phyloP scores from a whole-genome alignment of 2,329 filamentous ascomycete genomes.

The Chalaropsis ovoidea region DNA sequence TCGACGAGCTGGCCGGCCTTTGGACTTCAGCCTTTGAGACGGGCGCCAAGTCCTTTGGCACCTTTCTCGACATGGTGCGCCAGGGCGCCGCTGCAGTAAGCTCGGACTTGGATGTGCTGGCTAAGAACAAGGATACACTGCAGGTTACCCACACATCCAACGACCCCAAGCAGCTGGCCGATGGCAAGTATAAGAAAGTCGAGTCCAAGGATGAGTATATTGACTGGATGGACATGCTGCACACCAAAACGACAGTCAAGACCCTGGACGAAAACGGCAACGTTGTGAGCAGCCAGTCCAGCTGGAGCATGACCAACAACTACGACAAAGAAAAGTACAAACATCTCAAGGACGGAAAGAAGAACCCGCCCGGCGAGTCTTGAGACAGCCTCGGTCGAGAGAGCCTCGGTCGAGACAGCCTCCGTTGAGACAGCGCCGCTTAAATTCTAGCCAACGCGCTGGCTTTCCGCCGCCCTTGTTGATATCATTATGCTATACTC shows the following conservation, averaged over 20 bases:
- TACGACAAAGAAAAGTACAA: constrained; percentile 26
- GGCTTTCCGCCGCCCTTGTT: not conserved
- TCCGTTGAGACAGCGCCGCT: too few relatives aligned
- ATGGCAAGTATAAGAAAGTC: constrained; percentile 32
- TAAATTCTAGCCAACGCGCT: not conserved
- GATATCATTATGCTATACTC: not conserved
- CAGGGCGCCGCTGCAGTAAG: constrained; percentile 28
- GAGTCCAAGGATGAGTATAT: constrained; percentile 36
- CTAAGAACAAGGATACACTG: constrained; percentile 12
- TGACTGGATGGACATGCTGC: constrained; percentile 37
- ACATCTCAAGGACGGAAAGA: constrained; percentile 15
- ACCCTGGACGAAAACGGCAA: constrained; percentile 37
- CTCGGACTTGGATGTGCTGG: constrained; percentile 21
- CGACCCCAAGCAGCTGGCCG: constrained; percentile 10
- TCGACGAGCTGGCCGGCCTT: constrained; percentile 18
- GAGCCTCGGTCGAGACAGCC: too few relatives aligned
- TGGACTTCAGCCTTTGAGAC: constrained; percentile 32
- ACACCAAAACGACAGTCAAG: constrained; percentile 36
- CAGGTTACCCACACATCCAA: constrained; percentile 9
- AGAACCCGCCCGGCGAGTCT: not conserved
- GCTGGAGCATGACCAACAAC: constrained; percentile 24
- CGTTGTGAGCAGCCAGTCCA: constrained; percentile 35
- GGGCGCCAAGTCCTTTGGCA: constrained; percentile 36
- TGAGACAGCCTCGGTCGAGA: not conserved
- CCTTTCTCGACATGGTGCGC: constrained; percentile 33